Evolutionary conservation across 2,329 filamentous ascomycete species (phyloP).

Genomic region (Scedosporium boydii): DNA sequence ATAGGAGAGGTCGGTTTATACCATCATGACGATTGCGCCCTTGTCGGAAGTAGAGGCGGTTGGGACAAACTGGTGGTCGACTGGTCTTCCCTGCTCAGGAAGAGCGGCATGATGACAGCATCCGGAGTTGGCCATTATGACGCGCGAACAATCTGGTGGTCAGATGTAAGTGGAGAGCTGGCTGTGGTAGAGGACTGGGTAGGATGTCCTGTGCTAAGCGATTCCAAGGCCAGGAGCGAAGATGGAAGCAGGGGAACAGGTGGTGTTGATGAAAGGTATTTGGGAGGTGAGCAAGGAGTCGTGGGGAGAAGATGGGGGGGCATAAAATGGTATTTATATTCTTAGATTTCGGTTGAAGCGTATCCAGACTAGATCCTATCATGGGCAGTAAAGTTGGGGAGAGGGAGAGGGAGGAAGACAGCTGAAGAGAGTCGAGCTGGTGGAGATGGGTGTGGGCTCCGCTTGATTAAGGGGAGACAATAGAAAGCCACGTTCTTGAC

Average conservation of each 20-base stretch:
- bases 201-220: too few relatives aligned
- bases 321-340: background rate
- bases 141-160: too few relatives aligned
- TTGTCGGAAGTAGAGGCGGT: background rate
- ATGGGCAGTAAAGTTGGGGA: background rate
- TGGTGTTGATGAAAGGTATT: background rate
- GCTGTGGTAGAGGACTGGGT: too few relatives aligned
- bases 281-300: background rate
- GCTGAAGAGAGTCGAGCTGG: background rate
- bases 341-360: background rate
- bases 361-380: background rate
- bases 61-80: background rate
- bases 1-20: background rate
- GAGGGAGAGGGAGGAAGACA: background rate
- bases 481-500: background rate
- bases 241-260: background rate
- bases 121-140: too few relatives aligned
- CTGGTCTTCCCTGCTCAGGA: background rate
- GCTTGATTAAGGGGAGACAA: background rate
- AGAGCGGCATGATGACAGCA: too few relatives aligned
- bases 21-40: constrained; percentile 2
- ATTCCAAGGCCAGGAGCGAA: background rate
- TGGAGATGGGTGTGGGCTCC: background rate
- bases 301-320: background rate
- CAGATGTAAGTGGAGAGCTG: too few relatives aligned